phyloP scores from a whole-genome alignment of 2,329 filamentous ascomycete species.

The Sporothrix dimorphospora region DNA sequence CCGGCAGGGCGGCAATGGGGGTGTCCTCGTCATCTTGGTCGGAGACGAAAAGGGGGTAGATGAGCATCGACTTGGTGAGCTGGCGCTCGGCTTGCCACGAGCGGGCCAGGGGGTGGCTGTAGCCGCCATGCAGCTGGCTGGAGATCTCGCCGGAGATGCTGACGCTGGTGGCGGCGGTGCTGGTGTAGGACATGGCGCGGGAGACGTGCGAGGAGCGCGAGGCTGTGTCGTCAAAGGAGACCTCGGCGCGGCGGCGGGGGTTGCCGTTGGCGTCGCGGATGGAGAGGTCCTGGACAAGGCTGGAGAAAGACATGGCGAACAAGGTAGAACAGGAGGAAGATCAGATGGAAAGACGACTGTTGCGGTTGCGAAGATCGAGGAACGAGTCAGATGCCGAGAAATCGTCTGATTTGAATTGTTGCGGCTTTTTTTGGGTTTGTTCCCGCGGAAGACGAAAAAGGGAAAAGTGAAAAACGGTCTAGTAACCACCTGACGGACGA shows the following conservation, averaged over 20 bases:
- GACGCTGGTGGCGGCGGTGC: slow-evolving; percentile 68
- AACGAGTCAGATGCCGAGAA: not conserved
- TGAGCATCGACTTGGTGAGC: slow-evolving; percentile 95
- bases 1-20: slow-evolving; percentile 85
- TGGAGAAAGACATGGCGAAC: slow-evolving; percentile 65
- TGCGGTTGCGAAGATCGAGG: not conserved
- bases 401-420: not conserved
- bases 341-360: not conserved
- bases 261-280: slow-evolving; percentile 56
- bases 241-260: slow-evolving; percentile 53
- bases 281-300: slow-evolving; percentile 66
- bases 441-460: not conserved
- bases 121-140: slow-evolving; percentile 81
- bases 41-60: slow-evolving; percentile 95
- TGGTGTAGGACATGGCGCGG: slow-evolving; percentile 66
- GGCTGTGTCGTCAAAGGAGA: slow-evolving; percentile 59
- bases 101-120: slow-evolving; percentile 76
- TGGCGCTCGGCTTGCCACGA: slow-evolving; percentile 84
- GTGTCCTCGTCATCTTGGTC: slow-evolving; percentile 92
- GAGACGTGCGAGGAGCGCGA: slow-evolving; percentile 66
- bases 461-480: not conserved
- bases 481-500: not conserved
- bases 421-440: not conserved
- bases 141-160: slow-evolving; percentile 76
- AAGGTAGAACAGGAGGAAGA: not conserved